Percentiles rank a stretch among this genome's conserved stretches.
phyloP scores from a whole-genome alignment of 78 protist genomes.

The Parvularia atlantis region DNA sequence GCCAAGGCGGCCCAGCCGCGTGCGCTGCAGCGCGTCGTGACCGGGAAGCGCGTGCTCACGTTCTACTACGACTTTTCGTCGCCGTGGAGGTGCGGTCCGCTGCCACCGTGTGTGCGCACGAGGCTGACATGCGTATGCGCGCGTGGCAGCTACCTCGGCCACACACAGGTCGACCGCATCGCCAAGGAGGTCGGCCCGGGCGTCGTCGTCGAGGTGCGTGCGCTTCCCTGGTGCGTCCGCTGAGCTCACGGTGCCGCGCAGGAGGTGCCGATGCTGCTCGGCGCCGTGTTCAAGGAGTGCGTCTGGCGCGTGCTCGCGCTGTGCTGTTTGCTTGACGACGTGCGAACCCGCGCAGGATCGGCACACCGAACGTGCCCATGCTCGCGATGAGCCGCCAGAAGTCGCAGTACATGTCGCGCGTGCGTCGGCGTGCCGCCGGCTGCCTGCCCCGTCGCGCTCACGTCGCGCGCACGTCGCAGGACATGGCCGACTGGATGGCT shows the following conservation, averaged over 20 bases:
- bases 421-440: no score
- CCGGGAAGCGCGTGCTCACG: background rate
- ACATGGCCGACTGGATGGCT: no score
- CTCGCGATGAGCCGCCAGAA: background rate
- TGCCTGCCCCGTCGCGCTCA: no score
- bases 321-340: no score
- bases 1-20: background rate
- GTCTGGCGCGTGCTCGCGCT: no score
- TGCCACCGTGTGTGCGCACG: no score
- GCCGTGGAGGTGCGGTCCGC: no score
- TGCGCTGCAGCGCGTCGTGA: background rate
- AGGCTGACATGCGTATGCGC: no score
- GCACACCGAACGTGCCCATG: slow-evolving; percentile 8
- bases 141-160: background rate
- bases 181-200: background rate
- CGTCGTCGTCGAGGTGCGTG: background rate
- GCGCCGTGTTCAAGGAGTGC: background rate
- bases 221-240: background rate
- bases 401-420: background rate
- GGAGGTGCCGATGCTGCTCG: background rate
- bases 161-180: background rate
- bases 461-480: no score
- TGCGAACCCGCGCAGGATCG: no score
- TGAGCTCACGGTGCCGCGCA: background rate
- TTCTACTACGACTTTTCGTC: background rate